A percentile compares a stretch with the other conserved stretches of the same genome.
Evolutionary conservation across 2,329 filamentous ascomycete genomes (phyloP).

Genomic region (Stagonosporopsis tanaceti): DNA sequence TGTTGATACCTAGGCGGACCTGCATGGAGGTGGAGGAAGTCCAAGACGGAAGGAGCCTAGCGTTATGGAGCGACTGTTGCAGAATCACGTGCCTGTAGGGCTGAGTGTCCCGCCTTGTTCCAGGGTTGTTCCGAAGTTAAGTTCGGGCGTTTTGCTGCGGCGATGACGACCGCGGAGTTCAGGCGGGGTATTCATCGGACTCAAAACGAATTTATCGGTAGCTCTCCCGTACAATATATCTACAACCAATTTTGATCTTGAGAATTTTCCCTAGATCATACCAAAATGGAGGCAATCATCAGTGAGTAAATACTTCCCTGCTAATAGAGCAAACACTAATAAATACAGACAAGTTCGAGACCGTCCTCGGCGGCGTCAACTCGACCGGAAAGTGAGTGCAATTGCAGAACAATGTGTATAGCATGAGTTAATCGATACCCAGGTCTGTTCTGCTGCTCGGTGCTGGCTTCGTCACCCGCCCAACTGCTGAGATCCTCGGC

Average conservation of each 20-base stretch:
- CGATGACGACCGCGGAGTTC: constrained; percentile 44
- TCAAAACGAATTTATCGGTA: constrained; percentile 25
- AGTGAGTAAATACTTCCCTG: constrained; percentile 26
- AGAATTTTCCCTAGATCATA: constrained; percentile 16
- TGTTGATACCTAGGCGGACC: constrained; percentile 24
- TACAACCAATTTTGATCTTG: constrained; percentile 22
- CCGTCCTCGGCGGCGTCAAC: constrained; percentile 39
- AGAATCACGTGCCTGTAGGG: constrained; percentile 15
- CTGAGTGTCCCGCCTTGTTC: constrained; percentile 9
- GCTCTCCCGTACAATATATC: constrained; percentile 32
- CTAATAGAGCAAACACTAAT: constrained; percentile 28
- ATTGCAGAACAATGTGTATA: not conserved
- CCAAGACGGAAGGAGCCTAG: constrained; percentile 4
- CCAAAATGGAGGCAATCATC: constrained; percentile 50
- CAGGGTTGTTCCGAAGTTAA: constrained; percentile 10
- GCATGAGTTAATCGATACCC: constrained; percentile 23
- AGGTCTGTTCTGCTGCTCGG: constrained; percentile 51
- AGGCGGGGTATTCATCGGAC: constrained; percentile 37
- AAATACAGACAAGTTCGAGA: constrained; percentile 42
- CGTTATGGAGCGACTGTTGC: not conserved
- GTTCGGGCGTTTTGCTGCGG: constrained; percentile 25
- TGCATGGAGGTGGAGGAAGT: constrained; percentile 2
- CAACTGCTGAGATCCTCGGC: constrained; percentile 66
- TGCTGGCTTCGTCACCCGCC: constrained; percentile 57
- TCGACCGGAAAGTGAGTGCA: constrained; percentile 45